These are phyloP conservation scores for Aspergillus ruber DNA, from an alignment of 2,329 filamentous ascomycete genomes.

Conservation along the genomic window DNA sequence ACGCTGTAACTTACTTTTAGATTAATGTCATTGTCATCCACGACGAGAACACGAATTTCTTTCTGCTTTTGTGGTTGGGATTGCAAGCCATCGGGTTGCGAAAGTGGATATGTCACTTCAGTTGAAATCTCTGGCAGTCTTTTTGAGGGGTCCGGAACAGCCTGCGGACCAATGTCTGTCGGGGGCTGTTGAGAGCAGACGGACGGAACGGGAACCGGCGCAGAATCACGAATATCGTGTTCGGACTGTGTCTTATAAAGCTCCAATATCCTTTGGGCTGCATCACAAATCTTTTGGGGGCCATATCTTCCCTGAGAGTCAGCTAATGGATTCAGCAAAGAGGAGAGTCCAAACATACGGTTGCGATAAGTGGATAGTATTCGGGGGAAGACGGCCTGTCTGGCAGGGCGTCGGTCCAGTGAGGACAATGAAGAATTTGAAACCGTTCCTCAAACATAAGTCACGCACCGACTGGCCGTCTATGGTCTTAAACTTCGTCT, in stretches of 20 bases:
- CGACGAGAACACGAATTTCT: constrained; percentile 28
- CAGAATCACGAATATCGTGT: neutral
- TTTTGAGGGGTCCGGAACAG: neutral
- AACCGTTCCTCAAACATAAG: neutral
- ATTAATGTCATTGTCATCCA: constrained; percentile 40
- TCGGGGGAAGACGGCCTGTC: neutral
- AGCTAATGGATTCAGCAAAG: neutral
- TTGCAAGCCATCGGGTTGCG: neutral
- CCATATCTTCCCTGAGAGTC: constrained; percentile 11
- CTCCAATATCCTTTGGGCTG: constrained; percentile 3
- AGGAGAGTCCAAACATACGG: constrained; percentile 6
- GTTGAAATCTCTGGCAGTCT: neutral
- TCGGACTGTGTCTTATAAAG: neutral
- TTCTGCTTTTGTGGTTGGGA: neutral
- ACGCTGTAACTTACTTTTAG: constrained; percentile 19
- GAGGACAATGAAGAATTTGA: constrained; percentile 17
- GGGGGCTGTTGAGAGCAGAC: neutral
- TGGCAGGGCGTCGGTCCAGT: constrained; percentile 2
- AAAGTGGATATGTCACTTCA: neutral
- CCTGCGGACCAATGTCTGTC: neutral
- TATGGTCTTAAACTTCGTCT: constrained; percentile 12
- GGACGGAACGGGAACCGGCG: neutral
- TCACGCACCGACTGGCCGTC: constrained; percentile 1
- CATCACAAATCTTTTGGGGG: constrained; percentile 11
- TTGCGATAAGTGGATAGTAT: constrained; percentile 11